Evolutionary conservation across 2,329 filamentous ascomycete genomes (phyloP), one percentile per base, ranked within the genome.

Genomic region (Neopestalotiopsis clavispora): DNA sequence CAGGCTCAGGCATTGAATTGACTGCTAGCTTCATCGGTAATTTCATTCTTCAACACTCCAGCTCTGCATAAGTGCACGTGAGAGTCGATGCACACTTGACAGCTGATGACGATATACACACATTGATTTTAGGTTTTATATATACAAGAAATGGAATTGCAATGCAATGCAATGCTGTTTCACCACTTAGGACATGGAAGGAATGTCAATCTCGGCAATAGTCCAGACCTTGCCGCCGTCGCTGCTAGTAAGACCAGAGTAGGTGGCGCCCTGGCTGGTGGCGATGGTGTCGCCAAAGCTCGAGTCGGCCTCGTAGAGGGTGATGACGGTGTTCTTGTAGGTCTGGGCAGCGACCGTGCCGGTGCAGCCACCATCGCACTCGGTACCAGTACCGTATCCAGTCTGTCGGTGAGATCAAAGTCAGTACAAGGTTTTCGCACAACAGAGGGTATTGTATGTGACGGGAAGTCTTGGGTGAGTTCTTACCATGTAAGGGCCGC

Each of bases 241-340:
- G 49, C 20, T 38, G 49, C 28, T 49, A 9, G 64, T 49, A 10
- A 66, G 32, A 28, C 64, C 64, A 23, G 45, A 34, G 64, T 66
- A 66, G 20, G 64, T 66, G n/a, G 64, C 64, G 64, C 64, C 64
- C 20, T 58, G 45, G 64, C 64, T 66, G 28, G 64, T 66, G 3
- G 64, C 42, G 23, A 66, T 66, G 5, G 64, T 66, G 32, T 66
- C 52, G 13, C 64, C 64, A 23, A 66, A 66, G 40, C 23, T 58
- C 3, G 52, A 20, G 64, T 66, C 64, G 9, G 64, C 64, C 28
- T 32, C 42, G 32, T 56, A 38, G 17, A 66, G 64, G 13, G 64
- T 66, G 34, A 66, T 66, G 42, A 66, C 64, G 42, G 64, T 66
- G 49, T 66, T 57, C 20, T 23, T 66, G 49, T 66, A 66, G 64